Base-by-base conservation (phyloP, 176 grass and related monocot species). In the Cenchrus fungigraminus region DNA sequence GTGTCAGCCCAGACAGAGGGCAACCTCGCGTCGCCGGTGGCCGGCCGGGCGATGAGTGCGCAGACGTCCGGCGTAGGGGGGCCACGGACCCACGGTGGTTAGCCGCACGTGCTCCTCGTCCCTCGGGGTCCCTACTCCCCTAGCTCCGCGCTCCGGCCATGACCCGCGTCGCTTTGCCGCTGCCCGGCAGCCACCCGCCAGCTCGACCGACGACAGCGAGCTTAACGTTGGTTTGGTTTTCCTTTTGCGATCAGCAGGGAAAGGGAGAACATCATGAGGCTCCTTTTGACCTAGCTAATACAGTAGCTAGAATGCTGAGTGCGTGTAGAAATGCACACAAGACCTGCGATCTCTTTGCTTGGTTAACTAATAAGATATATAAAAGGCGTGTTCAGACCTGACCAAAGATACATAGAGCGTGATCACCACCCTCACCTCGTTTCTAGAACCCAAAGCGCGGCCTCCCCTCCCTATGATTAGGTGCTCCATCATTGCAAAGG, bases 31-130 rank as follows among this genome's bases (percentile, higher is more conserved):
- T 60, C 57, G 37, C 37, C 37, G 37, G 37, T 4, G 3, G 37
- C 37, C 34, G 34, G 34, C 34, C 2, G 37, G 37, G 37, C 31
- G 31, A 32, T 32, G 31, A 32, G 31, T 32, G 31, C 37, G 37
- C 37, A 40, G 37, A 40, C 37, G 4, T 40, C 2, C 37, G 1
- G 37, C 1, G 37, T 40, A 40, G 2, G 37, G 37, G 37, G 37
- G 37, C 37, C 37, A 40, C 37, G 37, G 37, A 40, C 37, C 37
- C 9, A 50, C 32, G 25, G 77, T 60, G 82, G 59, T 67, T 86
- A 79, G 43, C 32, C 74, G 80, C 80, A 91, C 85, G 68, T 80
- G 89, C 16, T 66, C 32, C 58, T 37, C 43, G n/a, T 14, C 19
- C 16, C 9, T 40, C 52, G 8, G 16, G 52, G 73, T 1, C 0